These are phyloP conservation scores for Didymosphaeria variabile DNA, from an alignment of 2,329 filamentous ascomycete species.

Conservation along the genomic window DNA sequence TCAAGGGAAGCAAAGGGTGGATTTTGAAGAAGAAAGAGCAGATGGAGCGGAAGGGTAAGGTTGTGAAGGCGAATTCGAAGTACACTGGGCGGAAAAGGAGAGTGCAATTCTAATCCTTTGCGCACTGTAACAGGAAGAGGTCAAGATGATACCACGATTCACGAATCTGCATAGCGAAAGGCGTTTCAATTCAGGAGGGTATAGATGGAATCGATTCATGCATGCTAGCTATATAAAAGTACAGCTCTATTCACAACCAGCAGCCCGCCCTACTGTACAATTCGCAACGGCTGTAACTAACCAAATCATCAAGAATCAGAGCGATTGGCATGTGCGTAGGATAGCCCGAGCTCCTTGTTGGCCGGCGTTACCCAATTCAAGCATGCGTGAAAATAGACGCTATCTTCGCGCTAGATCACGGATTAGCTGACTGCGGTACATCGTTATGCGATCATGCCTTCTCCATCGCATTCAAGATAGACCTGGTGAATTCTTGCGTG, in stretches of 20 bases:
- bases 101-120: slow-evolving; percentile 70
- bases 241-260: slow-evolving; percentile 50
- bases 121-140: neutral
- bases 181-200: slow-evolving; percentile 36
- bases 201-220: slow-evolving; percentile 45
- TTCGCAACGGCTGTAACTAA: slow-evolving; percentile 29
- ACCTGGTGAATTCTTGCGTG: slow-evolving; percentile 94
- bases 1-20: slow-evolving; percentile 87
- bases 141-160: slow-evolving; percentile 26
- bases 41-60: slow-evolving; percentile 92
- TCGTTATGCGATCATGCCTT: slow-evolving; percentile 36
- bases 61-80: slow-evolving; percentile 90
- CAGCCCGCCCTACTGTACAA: slow-evolving; percentile 44
- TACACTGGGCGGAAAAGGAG: slow-evolving; percentile 92
- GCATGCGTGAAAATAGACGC: slow-evolving; percentile 17
- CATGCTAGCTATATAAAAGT: slow-evolving; percentile 51
- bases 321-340: slow-evolving; percentile 1
- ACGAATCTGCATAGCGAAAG: slow-evolving; percentile 46
- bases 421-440: slow-evolving; percentile 25
- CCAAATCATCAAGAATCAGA: slow-evolving; percentile 33
- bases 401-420: slow-evolving; percentile 27
- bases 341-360: neutral
- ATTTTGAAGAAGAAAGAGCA: slow-evolving; percentile 89
- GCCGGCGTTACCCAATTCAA: slow-evolving; percentile 15
- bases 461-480: slow-evolving; percentile 97